Percentiles rank a stretch among this genome's conserved stretches.
Conservation (phyloP, 371 early-diverging fungal species). For the Circinella umbellata region DNA sequence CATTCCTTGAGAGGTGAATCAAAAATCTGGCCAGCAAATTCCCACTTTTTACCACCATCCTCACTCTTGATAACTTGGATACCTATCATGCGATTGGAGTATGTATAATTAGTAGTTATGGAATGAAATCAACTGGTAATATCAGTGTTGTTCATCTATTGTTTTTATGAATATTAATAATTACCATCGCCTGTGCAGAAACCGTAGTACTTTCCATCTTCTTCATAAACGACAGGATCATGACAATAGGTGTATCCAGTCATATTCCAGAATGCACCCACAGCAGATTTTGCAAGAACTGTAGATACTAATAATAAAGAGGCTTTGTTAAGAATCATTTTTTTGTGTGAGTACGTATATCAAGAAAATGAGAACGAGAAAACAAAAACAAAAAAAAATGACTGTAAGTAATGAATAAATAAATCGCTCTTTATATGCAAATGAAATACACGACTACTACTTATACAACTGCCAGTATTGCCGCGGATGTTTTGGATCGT, state of each 20-base stretch:
- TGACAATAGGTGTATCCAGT: slow-evolving; percentile 17
- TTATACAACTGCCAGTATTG: not conserved
- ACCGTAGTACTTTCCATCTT: slow-evolving; percentile 15
- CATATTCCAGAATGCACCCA: slow-evolving; percentile 15
- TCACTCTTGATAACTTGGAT: slow-evolving; percentile 15
- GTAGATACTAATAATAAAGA: not conserved
- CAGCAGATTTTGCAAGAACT: not conserved
- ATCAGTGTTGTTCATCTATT: no score
- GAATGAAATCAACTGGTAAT: not conserved
- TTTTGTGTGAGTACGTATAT: not conserved
- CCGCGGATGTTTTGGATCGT: not conserved
- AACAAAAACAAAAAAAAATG: not conserved
- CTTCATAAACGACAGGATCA: slow-evolving; percentile 15
- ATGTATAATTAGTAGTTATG: not conserved
- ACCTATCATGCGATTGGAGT: not conserved
- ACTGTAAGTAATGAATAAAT: not conserved
- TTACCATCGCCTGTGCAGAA: slow-evolving; percentile 12
- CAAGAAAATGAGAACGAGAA: not conserved
- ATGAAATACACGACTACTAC: no score
- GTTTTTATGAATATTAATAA: not conserved
- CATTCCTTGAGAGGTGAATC: not conserved
- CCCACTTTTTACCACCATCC: slow-evolving; percentile 11
- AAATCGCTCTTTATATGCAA: no score
- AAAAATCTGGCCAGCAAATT: slow-evolving; percentile 17
- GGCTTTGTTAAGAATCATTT: not conserved